Evolutionary conservation across 179 eudicot species (phyloP), one percentile per base, ranked within the genome.

Genomic region (Gypsophila paniculata): DNA sequence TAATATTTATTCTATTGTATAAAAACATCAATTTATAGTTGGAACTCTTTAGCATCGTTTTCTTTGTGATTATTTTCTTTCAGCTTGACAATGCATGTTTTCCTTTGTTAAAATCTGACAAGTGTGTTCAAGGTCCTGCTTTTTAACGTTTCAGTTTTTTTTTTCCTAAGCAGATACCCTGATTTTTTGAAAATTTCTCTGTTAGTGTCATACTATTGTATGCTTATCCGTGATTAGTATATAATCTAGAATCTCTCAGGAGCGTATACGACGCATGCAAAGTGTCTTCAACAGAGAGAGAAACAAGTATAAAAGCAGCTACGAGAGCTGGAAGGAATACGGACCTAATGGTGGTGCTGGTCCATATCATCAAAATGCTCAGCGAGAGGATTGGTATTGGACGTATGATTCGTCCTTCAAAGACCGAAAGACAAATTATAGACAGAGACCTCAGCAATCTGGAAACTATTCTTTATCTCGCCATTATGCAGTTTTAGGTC

Each of bases 371-470:
- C 97, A 90, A 62, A 85, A 91, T 73, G 83, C 77, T 71, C 93
- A 93, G 77, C 80, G 97, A 76, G 91, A 94, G 55, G 99, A 94
- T 82, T 94, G 99, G 96, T 94, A 94, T 72, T 94, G 97, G 97
- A 85, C 90, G 64, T 78, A 87, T 9, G 96, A 94, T 42, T 61
- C 91, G 36, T 88, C 99, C 39, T 83, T 42, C 65, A 74, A 76
- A 75, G 86, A 87, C 73, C 79, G 75, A 13, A 81, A 80, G 68
- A 74, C 78, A 44, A 88, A 74, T 76, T 82, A 81, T 74, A 85
- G 94, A 80, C 91, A 88, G 78, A 60, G 87, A 48, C 97, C 91
- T 78, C 82, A 81, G 53, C 75, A 74, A 12, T 78, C 60, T 65
- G 85, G 81, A 71, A 75, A 54, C 42, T 82, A 82, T 83, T 69